phyloP scores from a whole-genome alignment of 805 yeast genomes.

The Cyberlindnera samutprakarnensis region DNA sequence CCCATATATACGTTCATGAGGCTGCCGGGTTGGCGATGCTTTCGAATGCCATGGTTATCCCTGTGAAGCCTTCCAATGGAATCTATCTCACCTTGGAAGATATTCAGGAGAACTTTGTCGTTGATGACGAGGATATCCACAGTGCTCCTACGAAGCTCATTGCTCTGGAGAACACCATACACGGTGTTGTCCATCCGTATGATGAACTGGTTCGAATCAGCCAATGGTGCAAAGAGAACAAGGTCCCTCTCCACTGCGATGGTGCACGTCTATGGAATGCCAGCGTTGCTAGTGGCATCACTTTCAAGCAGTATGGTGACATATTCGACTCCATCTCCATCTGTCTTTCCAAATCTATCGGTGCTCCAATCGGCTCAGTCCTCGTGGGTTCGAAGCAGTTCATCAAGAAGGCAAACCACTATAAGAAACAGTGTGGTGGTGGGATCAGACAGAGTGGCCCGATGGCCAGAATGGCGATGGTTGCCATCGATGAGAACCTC shows the following conservation, averaged over 20 bases:
- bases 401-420: conserved; percentile 70
- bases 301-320: conserved; percentile 63
- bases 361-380: conserved; percentile 91
- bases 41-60: conserved; percentile 86
- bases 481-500: conserved; percentile 65
- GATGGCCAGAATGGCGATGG: conserved; percentile 68
- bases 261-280: conserved; percentile 98
- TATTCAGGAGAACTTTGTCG: conserved; percentile 48
- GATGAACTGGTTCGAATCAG: conserved; percentile 71
- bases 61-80: conserved; percentile 76
- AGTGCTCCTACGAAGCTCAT: conserved; percentile 82
- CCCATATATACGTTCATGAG: conserved; percentile 78
- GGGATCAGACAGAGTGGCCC: conserved; percentile 87
- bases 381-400: conserved; percentile 59
- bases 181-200: conserved; percentile 73
- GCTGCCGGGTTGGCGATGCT: conserved; percentile 89
- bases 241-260: conserved; percentile 69
- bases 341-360: conserved; percentile 83
- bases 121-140: conserved; percentile 80
- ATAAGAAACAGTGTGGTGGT: conserved; percentile 90
- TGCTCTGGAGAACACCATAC: conserved; percentile 82
- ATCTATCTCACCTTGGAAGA: conserved; percentile 74
- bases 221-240: conserved; percentile 55
- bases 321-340: conserved; percentile 81
- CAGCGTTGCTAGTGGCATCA: conserved; percentile 44